Base-by-base conservation (phyloP, 352 stramenopile genomes). In the Phytophthora meadii region DNA sequence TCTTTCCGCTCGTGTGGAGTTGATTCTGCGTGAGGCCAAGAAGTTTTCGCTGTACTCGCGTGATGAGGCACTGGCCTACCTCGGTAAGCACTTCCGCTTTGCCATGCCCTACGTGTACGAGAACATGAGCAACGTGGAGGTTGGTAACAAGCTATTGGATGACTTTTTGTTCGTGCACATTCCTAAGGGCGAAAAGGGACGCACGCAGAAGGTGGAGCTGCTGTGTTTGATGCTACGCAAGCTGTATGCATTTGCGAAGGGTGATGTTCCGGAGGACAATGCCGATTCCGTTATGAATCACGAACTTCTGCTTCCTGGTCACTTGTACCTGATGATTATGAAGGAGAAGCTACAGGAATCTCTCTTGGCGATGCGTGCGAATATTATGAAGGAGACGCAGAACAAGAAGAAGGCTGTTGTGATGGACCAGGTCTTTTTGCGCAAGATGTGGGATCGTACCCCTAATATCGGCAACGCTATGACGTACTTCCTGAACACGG, bases 331-430 rank as follows among this genome's bases (percentile, higher is more conserved):
- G 28, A 97, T 97, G 68, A 98, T 99, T 65, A 68, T 99, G 15
- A 99, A 99, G 77, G 98, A 99, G 79, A 99, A 99, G 70, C 88
- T 99, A 30, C 88, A 98, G 55, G 96, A 99, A 65, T 94, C 90
- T 54, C 75, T 99, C 14, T 72, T 64, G 25, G 59, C 76, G 4
- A 91, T 84, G 55, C 86, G 87, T 70, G 56, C 42, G 36, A 82
- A 95, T 78, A 84, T 98, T 73, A 51, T 97, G 61, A 94, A 90
- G 58, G 69, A 97, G 41, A 70, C 74, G 19, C 54, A 69, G 19
- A 84, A 65, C 41, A 74, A 68, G 42, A 90, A 89, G 59, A 82
- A 82, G 46, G 70, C 67, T 8, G 56, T 94, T 55, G 77, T 93
- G 6, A 83, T 92, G 61, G 90, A 97, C 52, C 75, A 91, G 42